Conservation (phyloP, 805 yeast genomes). For the Yamadazyma insecticola region DNA sequence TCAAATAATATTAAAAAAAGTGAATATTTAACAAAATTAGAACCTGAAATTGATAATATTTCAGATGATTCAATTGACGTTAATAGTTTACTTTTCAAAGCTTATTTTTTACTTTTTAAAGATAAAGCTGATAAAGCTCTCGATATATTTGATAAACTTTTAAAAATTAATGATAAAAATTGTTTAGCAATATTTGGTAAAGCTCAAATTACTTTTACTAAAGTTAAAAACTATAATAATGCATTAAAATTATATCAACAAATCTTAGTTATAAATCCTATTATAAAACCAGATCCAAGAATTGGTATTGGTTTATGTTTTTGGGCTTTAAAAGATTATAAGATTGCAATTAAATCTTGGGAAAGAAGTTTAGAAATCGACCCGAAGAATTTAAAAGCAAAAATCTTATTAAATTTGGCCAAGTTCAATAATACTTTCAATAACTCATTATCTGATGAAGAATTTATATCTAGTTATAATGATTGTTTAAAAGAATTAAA, state of each 20-base stretch:
- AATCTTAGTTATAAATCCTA: conserved; percentile 69
- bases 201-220: conserved; percentile 73
- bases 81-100: conserved; percentile 32
- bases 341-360: conserved; percentile 81
- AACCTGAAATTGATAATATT: conserved; percentile 3
- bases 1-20: conserved; percentile 22
- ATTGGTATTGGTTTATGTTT: conserved; percentile 92
- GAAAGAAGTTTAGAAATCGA: conserved; percentile 67
- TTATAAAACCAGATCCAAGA: conserved; percentile 85
- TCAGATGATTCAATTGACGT: conserved; percentile 3
- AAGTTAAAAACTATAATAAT: conserved; percentile 59
- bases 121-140: conserved; percentile 69
- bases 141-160: conserved; percentile 60
- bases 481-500: conserved; percentile 50
- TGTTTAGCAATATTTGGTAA: conserved; percentile 76
- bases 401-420: conserved; percentile 61
- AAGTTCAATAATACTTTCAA: conserved; percentile 61
- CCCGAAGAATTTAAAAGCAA: conserved; percentile 55
- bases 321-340: conserved; percentile 79
- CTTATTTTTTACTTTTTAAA: conserved; percentile 54
- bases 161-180: conserved; percentile 53
- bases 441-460: conserved; percentile 52
- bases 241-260: conserved; percentile 84
- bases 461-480: conserved; percentile 57
- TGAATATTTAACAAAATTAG: conserved; percentile 15